Evolutionary conservation across 352 stramenopile species (phyloP), one percentile per base, ranked within the genome.

Genomic region (Ophiocytium majus): DNA sequence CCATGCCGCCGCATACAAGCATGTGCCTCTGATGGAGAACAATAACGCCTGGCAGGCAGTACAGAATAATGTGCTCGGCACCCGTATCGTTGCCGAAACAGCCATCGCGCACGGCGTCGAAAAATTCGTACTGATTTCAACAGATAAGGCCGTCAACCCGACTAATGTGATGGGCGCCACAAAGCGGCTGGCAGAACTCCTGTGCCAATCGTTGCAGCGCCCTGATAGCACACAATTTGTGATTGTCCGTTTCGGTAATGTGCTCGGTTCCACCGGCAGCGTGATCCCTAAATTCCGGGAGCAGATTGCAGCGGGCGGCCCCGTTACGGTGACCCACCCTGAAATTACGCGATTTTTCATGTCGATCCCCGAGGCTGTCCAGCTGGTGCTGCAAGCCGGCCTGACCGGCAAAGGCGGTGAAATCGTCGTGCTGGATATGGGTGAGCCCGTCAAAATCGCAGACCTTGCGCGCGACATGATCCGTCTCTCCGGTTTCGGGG

Each of bases 11-110:
- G 57, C 57, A 23, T 71, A 71, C 57, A 71, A 71, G 28, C 57
- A 71, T 71, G 57, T 71, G 57, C 57, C 57, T 23, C 23, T 71
- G 57, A 71, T 71, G 57, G 57, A 71, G 57, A 71, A 71, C 57
- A 71, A 71, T 71, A 23, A 23, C 23, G 23, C 57, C 57, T n/a
- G n/a, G n/a, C 19, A 71, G 28, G 23, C 57, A 71, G 57, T 71
- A 23, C 28, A 23, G 19, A 71, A 23, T 23, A 71, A 71, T 71
- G 28, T 71, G 23, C 57, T 71, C 28, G 57, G 57, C 23, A 71
- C 57, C 23, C 23, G 28, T 23, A 28, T 71, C 57, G 28, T 23
- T 71, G 57, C 57, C 28, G 57, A 71, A 23, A 23, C 28, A 28
- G 57, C 57, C 19, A 28, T 71, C 28, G 57, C 23, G 57, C 57